Evolutionary conservation across 257 asterid genomes (phyloP).

Genomic region (Penstemon davidsonii): DNA sequence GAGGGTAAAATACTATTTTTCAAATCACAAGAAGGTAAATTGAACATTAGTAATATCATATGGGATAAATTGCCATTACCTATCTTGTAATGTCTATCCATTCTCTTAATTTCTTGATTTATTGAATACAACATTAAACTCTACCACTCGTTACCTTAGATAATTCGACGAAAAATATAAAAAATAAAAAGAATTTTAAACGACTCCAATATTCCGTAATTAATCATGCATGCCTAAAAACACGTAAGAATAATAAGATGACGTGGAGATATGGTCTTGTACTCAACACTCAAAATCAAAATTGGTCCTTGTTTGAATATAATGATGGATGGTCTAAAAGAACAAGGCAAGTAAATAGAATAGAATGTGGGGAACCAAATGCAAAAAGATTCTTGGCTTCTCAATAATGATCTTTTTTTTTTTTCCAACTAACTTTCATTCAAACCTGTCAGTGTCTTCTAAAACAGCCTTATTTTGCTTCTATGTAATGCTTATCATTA

Average conservation of each 20-base stretch:
- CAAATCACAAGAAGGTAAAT: too few species aligned
- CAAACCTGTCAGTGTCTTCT: conserved; percentile 83
- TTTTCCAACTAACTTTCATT: conserved; percentile 53
- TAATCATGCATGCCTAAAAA: too few species aligned
- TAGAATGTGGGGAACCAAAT: conserved; percentile 53
- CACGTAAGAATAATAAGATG: conserved; percentile 17
- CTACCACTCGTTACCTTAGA: too few species aligned
- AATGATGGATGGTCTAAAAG: conserved; percentile 56
- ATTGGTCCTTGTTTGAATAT: conserved; percentile 30
- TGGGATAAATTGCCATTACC: too few species aligned
- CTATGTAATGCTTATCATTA: conserved; percentile 71
- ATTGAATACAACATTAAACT: too few species aligned
- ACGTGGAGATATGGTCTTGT: conserved; percentile 32
- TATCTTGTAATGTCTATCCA: conserved; percentile 1
- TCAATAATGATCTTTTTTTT: conserved; percentile 47
- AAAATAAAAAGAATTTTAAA: neutral
- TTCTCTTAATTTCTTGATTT: neutral
- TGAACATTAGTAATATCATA: too few species aligned
- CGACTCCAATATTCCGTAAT: too few species aligned
- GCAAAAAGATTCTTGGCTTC: conserved; percentile 82
- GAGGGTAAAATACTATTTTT: too few species aligned
- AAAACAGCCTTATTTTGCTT: conserved; percentile 73
- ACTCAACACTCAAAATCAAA: neutral
- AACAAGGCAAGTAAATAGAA: conserved; percentile 40
- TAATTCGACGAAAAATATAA: too few species aligned